Conservation (phyloP, 179 eudicot species). For the Monotropa hypopitys region DNA sequence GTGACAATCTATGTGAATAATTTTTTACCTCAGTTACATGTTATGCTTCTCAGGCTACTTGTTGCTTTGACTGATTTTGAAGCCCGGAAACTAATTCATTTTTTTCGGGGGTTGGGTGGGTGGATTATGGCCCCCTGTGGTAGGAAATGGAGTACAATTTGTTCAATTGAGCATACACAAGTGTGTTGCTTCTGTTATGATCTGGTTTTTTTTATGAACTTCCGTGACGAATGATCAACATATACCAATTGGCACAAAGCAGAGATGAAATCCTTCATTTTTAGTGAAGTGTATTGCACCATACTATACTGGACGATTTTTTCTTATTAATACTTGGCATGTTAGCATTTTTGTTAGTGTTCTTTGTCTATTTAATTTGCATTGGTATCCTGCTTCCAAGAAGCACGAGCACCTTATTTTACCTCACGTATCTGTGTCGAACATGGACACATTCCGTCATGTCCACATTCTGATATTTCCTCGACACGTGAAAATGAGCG, state of each 20-base stretch:
- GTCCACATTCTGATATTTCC: too few species aligned
- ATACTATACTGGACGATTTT: neutral
- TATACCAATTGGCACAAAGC: neutral
- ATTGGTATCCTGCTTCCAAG: too few species aligned
- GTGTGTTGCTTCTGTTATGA: neutral
- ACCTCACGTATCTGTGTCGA: too few species aligned
- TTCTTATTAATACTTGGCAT: neutral
- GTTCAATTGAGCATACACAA: neutral
- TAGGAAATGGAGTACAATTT: neutral
- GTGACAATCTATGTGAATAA: neutral
- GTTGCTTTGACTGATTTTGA: neutral
- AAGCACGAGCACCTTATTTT: too few species aligned
- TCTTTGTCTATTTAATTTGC: too few species aligned
- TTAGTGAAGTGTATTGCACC: neutral
- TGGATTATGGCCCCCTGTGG: neutral
- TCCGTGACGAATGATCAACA: neutral
- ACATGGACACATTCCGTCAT: too few species aligned
- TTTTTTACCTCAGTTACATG: neutral
- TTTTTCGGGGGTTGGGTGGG: neutral
- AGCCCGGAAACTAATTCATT: neutral
- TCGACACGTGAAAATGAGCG: too few species aligned
- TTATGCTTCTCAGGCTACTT: neutral
- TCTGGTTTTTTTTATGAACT: neutral
- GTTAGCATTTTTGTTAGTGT: too few species aligned
- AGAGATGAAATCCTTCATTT: neutral